Evolutionary conservation across 768 basidiomycete genomes (phyloP), one percentile per base, ranked within the genome.

Genomic region (Lentinula aciculospora): DNA sequence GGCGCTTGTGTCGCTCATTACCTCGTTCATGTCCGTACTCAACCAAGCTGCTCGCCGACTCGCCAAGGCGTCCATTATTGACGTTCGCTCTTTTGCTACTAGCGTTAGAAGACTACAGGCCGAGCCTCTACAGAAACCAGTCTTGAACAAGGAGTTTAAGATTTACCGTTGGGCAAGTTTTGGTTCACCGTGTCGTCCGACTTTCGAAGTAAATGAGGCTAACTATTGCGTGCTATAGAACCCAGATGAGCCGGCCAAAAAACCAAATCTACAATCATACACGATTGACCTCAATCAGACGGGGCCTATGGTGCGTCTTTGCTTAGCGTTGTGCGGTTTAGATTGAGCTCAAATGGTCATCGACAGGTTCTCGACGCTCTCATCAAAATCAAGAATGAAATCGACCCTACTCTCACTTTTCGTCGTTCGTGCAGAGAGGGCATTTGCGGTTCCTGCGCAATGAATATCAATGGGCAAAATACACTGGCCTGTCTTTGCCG

Each of bases 391-490:
- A 99, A 99, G 84, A 98, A 97, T 73, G 96, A 98, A 72, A 68
- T 96, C 28, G 97, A 98, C 76, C 91, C 96, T 2, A 98, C 96
- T 1, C 80, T 99, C 31, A 98, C 96, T 4, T 98, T 99, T 81
- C 85, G 97, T 40, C 82, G 94, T 40, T 92, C 89, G 19, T 96
- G 93, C 77, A 75, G 93, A 57, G 93, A 95, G 76, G 94, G 96
- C 57, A 98, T 99, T 65, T 99, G 96, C 67, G 96, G 96, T 37
- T 94, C 92, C 4, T 98, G 96, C 70, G 95, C 96, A 54, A 97
- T 99, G 95, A 99, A 99, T 79, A 90, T 99, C 69, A 87, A 98
- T 70, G 96, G 96, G 53, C 87, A 91, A 74, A 99, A 99, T 80
- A 98, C 97, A 3, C 85, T 99, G 60, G 95, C 96, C 9, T 99